phyloP scores from a whole-genome alignment of 2,329 filamentous ascomycete genomes.

The Fusarium tjaetaba region DNA sequence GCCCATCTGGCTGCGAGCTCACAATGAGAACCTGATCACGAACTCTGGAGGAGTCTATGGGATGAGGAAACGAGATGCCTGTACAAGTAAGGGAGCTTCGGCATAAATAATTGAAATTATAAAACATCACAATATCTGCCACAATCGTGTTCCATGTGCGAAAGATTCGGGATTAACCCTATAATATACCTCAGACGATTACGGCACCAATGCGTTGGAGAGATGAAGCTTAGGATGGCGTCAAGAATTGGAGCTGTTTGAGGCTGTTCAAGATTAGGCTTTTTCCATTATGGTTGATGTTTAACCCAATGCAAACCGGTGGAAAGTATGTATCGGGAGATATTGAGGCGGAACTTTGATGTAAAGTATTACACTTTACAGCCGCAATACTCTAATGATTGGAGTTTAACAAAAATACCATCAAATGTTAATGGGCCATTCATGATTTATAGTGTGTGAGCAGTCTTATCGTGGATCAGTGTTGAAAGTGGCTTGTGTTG shows the following conservation, averaged over 20 bases:
- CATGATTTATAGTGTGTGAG: background rate
- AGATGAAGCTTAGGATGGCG: background rate
- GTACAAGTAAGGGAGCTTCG: constrained; percentile 43
- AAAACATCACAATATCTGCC: constrained; percentile 9
- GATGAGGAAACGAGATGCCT: constrained; percentile 44
- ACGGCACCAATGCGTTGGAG: background rate
- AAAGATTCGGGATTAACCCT: background rate
- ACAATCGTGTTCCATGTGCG: background rate
- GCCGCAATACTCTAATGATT: background rate
- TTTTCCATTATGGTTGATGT: background rate
- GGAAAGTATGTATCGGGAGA: background rate
- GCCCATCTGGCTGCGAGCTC: constrained; percentile 41
- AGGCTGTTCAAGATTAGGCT: background rate
- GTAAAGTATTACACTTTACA: background rate
- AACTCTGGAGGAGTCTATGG: constrained; percentile 35
- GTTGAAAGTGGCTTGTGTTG: background rate
- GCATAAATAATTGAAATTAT: constrained; percentile 34
- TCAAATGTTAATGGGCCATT: background rate
- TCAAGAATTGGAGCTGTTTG: constrained; percentile 1
- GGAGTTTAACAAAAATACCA: background rate
- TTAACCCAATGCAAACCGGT: background rate
- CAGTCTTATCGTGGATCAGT: background rate
- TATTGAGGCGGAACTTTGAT: background rate
- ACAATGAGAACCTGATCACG: constrained; percentile 41
- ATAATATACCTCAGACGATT: background rate